Evolutionary conservation across 2,329 filamentous ascomycete species (phyloP), one percentile per base, ranked within the genome.

Genomic region (Trichoderma lentiforme): DNA sequence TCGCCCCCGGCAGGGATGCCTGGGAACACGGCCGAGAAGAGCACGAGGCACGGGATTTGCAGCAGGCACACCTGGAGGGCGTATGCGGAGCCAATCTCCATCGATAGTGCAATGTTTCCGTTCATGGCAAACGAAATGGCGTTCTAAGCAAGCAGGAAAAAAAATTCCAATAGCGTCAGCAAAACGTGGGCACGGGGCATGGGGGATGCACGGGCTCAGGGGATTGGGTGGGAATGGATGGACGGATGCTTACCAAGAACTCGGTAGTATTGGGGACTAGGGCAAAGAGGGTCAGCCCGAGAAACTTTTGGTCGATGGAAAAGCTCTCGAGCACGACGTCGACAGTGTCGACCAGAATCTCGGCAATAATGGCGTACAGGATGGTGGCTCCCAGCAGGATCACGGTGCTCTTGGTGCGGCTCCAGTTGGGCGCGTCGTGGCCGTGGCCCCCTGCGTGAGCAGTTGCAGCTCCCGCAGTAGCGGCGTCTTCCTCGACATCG

Each of bases 71-170:
- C 96, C 82, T 99, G 96, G 57, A 99, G 86, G 2, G 96, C 96
- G 79, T 99, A 99, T 2, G 95, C 95, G 0, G 95, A 98, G 76
- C 96, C 96, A 76, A 99, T 99, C 80, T 99, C 96, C 96, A 99
- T 99, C 47, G 94, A 98, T 21, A 99, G 85, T 0, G 96, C 96
- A 81, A 99, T 98, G 81, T 99, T 99, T 73, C 96, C 96, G 79
- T 99, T 98, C 95, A 99, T 99, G 69, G 96, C 96, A 80, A 99
- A 99, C 0, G 95, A 98, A 73, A 99, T 99, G 80, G 95, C 96
- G 82, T 99, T 99, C 91, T 94, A 70, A 12, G 11, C 34, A 21
- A 32, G 36, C 56, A n/a, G 6, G 56, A 21, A 30, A 60, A 58
- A 58, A 60, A 43, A 39, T 30, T 28, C 12, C 34, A 47, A 73